phyloP scores from a whole-genome alignment of 2,329 filamentous ascomycete genomes.

The Cercospora sp. region DNA sequence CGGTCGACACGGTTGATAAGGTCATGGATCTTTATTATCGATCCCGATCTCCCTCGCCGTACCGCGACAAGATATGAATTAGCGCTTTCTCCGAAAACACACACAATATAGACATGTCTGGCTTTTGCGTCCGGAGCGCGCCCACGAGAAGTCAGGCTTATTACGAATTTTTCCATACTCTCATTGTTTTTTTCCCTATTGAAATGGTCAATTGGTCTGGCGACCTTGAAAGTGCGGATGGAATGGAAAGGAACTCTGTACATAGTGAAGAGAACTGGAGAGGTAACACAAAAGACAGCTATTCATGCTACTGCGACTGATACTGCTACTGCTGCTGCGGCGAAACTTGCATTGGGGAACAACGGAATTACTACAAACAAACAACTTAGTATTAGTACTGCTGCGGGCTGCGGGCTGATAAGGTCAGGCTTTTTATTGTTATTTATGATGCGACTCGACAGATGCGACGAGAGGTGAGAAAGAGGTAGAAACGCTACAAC shows the following conservation, averaged over 20 bases:
- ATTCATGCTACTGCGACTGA: neutral
- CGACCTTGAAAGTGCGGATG: neutral
- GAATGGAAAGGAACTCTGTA: neutral
- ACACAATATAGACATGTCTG: neutral
- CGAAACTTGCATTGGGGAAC: neutral
- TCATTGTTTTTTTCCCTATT: neutral
- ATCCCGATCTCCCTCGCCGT: conserved; percentile 1
- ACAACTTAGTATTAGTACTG: neutral
- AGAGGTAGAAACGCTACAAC: neutral
- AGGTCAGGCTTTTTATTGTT: neutral
- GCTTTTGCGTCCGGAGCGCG: neutral
- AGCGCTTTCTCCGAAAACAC: neutral
- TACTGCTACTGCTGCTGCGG: neutral
- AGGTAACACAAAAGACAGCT: neutral
- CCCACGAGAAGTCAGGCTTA: neutral
- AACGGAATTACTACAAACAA: neutral
- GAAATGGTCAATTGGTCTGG: neutral
- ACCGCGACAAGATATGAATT: conserved; percentile 3
- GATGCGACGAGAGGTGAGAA: neutral
- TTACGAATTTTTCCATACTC: neutral
- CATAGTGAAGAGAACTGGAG: neutral
- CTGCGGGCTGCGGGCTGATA: neutral
- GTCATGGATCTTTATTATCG: conserved; percentile 24
- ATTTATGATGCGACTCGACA: neutral
- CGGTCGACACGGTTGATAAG: conserved; percentile 21